Evolutionary conservation across 371 early-diverging fungal genomes (phyloP), one percentile per base, ranked within the genome.

Genomic region (Mortierella sp.): DNA sequence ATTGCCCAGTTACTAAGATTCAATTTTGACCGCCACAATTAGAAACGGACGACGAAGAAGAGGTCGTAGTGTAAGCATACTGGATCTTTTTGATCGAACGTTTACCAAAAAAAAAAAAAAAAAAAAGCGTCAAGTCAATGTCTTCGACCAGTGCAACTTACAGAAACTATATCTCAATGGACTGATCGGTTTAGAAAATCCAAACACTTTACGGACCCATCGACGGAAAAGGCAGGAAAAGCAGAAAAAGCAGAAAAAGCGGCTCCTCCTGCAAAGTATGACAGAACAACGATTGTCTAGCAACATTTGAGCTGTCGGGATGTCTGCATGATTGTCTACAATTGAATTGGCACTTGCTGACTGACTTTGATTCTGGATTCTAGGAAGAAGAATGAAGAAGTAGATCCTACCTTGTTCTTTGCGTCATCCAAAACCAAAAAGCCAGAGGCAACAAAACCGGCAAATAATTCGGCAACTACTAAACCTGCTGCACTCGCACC

Each of bases 321-420:
- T 3, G 37, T 5, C 37, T 9, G 37, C 9, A 5, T 37, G 37
- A 37, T 9, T 9, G 37, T 37, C 5, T 37, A 37, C 9, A 5
- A 37, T 37, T 37, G 9, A 9, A 37, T 37, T 37, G 37, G 37
- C 37, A 37, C 37, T 37, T 9, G 9, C 37, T 37, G 5, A 16
- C 18, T 56, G 16, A 15, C 56, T 57, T 26, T 57, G 4, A 7
- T 18, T n/a, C 9, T 57, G 29, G 30, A 18, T 1, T 2, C 4
- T 70, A 71, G 72, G 29, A 71, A 60, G 57, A 51, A 51, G 19
- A 19, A 23, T 7, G 66, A 43, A 2, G 72, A 68, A 30, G 65
- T 77, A 0, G 66, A 77, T 37, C 79, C 79, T 16, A 72, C 68
- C 16, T 65, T 29, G 1, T 77, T 77, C 53, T 77, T 77, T 25